phyloP scores from a whole-genome alignment of 1,284 basidiomycete genomes.

The Trichosporon coremiiforme region DNA sequence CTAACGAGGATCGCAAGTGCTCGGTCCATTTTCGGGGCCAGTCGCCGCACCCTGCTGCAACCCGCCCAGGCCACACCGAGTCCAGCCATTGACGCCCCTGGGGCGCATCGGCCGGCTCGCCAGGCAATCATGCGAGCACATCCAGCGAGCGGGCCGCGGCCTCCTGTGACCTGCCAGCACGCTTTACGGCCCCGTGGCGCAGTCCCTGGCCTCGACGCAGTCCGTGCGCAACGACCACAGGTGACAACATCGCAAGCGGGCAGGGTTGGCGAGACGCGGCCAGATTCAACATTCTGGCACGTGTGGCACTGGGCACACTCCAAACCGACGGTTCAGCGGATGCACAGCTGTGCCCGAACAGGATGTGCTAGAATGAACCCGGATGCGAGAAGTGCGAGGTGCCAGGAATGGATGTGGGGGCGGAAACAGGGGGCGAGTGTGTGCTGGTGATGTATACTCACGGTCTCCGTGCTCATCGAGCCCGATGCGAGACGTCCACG shows the following conservation, averaged over 20 bases:
- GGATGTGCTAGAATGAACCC: not conserved
- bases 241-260: not conserved
- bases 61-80: not conserved
- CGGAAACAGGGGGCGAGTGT: not conserved
- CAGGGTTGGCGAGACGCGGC: not conserved
- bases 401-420: not conserved
- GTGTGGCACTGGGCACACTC: too few species aligned
- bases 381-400: not conserved
- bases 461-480: conserved; percentile 35
- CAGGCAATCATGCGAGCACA: not conserved
- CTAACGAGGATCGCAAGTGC: not conserved
- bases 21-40: not conserved
- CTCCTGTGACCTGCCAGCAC: too few species aligned
- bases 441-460: conserved; percentile 25
- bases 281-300: not conserved
- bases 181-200: too few species aligned
- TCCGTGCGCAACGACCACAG: too few species aligned
- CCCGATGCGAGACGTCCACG: conserved; percentile 32
- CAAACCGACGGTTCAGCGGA: not conserved
- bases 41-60: not conserved
- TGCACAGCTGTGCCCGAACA: not conserved
- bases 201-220: too few species aligned
- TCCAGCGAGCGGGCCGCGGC: not conserved
- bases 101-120: not conserved
- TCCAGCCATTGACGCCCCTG: conserved; percentile 2